Evolutionary conservation across 768 basidiomycete genomes (phyloP).

Genomic region (Suillus discolor): DNA sequence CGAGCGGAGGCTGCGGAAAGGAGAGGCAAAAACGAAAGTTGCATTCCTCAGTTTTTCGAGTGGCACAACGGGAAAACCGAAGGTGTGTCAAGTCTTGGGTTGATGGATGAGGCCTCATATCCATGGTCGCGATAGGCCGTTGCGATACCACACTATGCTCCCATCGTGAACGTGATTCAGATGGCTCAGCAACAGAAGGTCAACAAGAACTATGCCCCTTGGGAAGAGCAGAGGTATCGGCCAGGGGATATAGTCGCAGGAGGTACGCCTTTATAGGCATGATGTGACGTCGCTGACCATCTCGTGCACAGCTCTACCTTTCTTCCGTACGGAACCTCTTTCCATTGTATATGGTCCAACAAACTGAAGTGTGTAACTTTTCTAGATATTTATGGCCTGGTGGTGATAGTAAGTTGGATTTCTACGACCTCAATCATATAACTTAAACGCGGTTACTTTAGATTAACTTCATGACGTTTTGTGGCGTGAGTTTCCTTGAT

Average conservation of each 20-base stretch:
- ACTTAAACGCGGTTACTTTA: constrained; percentile 21
- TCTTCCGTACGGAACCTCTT: constrained; percentile 52
- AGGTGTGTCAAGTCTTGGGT: constrained; percentile 15
- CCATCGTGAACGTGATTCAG: constrained; percentile 68
- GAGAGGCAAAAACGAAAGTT: constrained; percentile 61
- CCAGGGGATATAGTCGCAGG: constrained; percentile 62
- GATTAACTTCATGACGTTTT: constrained; percentile 57
- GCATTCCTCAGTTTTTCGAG: constrained; percentile 77
- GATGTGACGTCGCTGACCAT: not conserved
- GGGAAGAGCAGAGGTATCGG: constrained; percentile 42
- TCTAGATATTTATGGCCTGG: constrained; percentile 62
- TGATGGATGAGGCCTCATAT: not conserved
- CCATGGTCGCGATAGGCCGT: constrained; percentile 49
- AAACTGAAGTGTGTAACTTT: constrained; percentile 16
- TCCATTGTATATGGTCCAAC: not conserved
- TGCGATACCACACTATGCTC: constrained; percentile 62
- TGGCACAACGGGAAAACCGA: constrained; percentile 66
- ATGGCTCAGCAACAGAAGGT: constrained; percentile 52
- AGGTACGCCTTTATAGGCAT: constrained; percentile 41
- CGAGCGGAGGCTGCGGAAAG: constrained; percentile 49
- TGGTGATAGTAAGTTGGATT: constrained; percentile 47
- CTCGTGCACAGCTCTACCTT: constrained; percentile 49
- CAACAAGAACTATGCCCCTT: constrained; percentile 37
- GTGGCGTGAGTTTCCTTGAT: constrained; percentile 42
- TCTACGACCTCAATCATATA: constrained; percentile 10